Base-by-base conservation (phyloP, 2,329 filamentous ascomycete species). In the Periconia sp. region DNA sequence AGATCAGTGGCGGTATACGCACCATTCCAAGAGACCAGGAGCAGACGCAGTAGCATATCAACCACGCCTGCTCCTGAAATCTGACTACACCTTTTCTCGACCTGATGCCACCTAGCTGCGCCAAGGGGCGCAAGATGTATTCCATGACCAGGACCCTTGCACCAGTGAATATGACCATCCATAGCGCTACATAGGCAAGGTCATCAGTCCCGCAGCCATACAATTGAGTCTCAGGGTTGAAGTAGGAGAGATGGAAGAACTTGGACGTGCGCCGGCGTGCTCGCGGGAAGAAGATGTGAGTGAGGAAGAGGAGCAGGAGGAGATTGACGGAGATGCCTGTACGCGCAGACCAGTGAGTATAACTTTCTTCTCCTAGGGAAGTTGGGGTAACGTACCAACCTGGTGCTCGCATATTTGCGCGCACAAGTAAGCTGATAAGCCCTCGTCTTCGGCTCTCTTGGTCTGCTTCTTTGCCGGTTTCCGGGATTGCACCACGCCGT, bases 51-150 rank as follows among this genome's bases (percentile, higher is more conserved):
- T 96, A 97, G 31, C 94, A 71, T 43, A 95, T 74, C 65, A 96
- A 78, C 89, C 92, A 97, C 33, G 86, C 89, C 74, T 99, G 94
- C 74, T 99, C 94, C 50, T 90, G 90, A 73, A 97, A 95, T 45
- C 94, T 83, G 35, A 89, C 83, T 46, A 87, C 76, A 33, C 84
- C 83, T 74, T 96, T 96, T 65, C 78, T 79, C 64, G 86, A 88
- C 57, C 80, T 79, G 58, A 96, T 82, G 24, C 92, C 92, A 51
- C 81, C 79, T 34, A 78, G 74, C 52, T 82, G 84, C 30, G 88
- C 92, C 42, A 95, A 72, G 5, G 92, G 94, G 15, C 84, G 83
- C 37, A 97, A 79, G 10, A 95, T 61, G 73, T 95, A 94, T 67
- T 96, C 92, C 83, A 97, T 95, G 43, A 83, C 78, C 38, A 83